Base-by-base conservation (phyloP, 164 flowering plant species). In the Chimonanthus praecox region DNA sequence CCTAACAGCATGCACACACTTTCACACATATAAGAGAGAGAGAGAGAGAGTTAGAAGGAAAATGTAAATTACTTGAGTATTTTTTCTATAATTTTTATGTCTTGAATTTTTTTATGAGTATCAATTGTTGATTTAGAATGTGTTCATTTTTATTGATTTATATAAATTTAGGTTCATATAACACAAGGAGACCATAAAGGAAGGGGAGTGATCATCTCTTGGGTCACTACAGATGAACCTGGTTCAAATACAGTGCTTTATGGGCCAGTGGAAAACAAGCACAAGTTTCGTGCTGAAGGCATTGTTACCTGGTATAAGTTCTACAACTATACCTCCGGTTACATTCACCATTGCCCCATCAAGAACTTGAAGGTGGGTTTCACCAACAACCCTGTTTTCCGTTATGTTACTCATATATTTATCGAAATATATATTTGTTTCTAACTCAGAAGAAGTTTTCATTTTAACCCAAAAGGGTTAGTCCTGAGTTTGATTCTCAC, bases 261-360 rank as follows among this genome's bases (percentile, higher is more conserved):
- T 71, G 88, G 94, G 88, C 66, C 72, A 62, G 85, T 78, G 60
- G 76, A 82, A 0, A 75, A 81, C 77, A 68, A 47, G 50, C 21
- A 7, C 3, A 6, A 68, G 51, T 47, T 15, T 68, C 20, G 6
- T 15, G 33, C 70, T 10, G 6, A 13, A 16, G 11, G 54, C 54
- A 68, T 5, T 4, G 10, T 16, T 33, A 3, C 11, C 70, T 47
- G 54, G 54, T 68, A 68, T 54, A 48, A 47, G 43, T 68, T 45
- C 50, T 68, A 68, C 75, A 86, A 87, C 76, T 88, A 93, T 63
- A 90, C 88, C 20, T 91, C 97, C 64, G 98, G 93, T 8, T 90
- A 78, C 76, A 88, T 93, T 77, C 97, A 90, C 68, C 94, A 89
- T 45, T 90, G 93, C 78, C 81, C 85, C 74, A 81, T 93, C 58